Evolutionary conservation across 2,329 filamentous ascomycete species (phyloP).

Genomic region (Ceratocystis huliohia): DNA sequence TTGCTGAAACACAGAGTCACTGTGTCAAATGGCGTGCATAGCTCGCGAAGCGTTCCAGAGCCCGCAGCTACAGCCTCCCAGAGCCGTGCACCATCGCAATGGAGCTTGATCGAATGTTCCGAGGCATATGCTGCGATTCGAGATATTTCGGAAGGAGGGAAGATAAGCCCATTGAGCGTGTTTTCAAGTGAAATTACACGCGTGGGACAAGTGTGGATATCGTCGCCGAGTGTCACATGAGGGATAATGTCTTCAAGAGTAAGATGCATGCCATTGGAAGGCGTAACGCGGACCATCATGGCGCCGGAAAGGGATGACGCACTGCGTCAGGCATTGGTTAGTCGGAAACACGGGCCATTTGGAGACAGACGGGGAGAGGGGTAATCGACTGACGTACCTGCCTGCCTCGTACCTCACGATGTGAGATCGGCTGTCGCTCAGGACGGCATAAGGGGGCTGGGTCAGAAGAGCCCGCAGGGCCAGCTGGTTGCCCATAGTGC

Average conservation of each 20-base stretch:
- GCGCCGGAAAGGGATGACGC: conserved; percentile 61
- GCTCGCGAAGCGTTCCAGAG: conserved; percentile 54
- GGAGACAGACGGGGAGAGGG: neutral
- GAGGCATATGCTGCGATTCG: conserved; percentile 59
- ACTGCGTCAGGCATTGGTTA: conserved; percentile 30
- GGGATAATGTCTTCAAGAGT: conserved; percentile 64
- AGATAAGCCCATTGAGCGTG: conserved; percentile 65
- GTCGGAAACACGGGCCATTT: neutral
- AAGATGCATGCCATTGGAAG: conserved; percentile 58
- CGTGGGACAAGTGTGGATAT: conserved; percentile 70
- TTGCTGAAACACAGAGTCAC: conserved; percentile 72
- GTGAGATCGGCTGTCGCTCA: conserved; percentile 69
- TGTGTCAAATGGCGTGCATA: conserved; percentile 56
- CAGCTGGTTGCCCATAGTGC: conserved; percentile 91
- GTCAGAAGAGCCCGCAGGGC: conserved; percentile 64
- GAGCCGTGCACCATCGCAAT: conserved; percentile 66
- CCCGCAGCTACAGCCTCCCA: conserved; percentile 70
- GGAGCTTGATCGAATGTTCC: conserved; percentile 51
- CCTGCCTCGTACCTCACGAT: conserved; percentile 57
- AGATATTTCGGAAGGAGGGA: conserved; percentile 59
- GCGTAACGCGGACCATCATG: conserved; percentile 51
- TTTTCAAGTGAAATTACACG: conserved; percentile 75
- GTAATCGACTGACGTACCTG: conserved; percentile 32
- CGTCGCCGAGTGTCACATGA: conserved; percentile 49
- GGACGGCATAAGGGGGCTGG: conserved; percentile 66